Percentiles rank a stretch among this genome's conserved stretches.
Conservation (phyloP, 768 basidiomycete genomes). For the Tulasnella sp. region DNA sequence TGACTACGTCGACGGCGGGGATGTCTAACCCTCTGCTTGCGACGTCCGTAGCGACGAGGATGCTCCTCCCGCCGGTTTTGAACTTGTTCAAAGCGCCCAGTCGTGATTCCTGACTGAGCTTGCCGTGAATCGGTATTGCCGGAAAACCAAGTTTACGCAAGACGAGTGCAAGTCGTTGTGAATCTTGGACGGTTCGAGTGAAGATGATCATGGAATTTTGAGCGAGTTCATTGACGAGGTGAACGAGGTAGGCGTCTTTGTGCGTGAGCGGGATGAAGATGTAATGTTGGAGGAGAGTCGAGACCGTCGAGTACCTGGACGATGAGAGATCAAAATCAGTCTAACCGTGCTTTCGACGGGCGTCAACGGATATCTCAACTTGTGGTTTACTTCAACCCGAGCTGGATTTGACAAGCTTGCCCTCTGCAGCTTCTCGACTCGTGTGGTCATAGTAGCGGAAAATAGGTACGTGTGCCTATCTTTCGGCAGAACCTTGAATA, state of each 20-base stretch:
- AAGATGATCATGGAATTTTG: conserved; percentile 95
- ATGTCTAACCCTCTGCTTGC: conserved; percentile 96
- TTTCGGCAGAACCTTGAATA: conserved; percentile 89
- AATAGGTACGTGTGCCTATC: conserved; percentile 94
- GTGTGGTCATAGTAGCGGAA: conserved; percentile 98
- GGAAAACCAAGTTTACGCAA: conserved; percentile 88
- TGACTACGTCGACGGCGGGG: conserved; percentile 90
- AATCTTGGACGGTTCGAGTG: conserved; percentile 91
- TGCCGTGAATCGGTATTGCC: conserved; percentile 93
- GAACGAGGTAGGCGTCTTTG: conserved; percentile 88
- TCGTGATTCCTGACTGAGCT: conserved; percentile 89
- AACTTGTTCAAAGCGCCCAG: conserved; percentile 92
- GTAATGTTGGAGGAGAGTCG: conserved; percentile 92
- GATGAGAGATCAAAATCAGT: background rate
- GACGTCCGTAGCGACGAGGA: conserved; percentile 94
- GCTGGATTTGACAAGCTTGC: conserved; percentile 93
- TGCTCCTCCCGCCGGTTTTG: conserved; percentile 85
- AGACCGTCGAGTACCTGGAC: conserved; percentile 90
- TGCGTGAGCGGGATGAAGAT: conserved; percentile 86
- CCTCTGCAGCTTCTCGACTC: conserved; percentile 92
- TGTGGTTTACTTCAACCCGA: conserved; percentile 86
- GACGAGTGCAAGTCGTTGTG: conserved; percentile 83
- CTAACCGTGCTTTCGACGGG: background rate
- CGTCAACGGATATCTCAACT: conserved; percentile 47
- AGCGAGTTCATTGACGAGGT: conserved; percentile 82